phyloP scores from a whole-genome alignment of 768 basidiomycete species.

The Podaxis sp. region DNA sequence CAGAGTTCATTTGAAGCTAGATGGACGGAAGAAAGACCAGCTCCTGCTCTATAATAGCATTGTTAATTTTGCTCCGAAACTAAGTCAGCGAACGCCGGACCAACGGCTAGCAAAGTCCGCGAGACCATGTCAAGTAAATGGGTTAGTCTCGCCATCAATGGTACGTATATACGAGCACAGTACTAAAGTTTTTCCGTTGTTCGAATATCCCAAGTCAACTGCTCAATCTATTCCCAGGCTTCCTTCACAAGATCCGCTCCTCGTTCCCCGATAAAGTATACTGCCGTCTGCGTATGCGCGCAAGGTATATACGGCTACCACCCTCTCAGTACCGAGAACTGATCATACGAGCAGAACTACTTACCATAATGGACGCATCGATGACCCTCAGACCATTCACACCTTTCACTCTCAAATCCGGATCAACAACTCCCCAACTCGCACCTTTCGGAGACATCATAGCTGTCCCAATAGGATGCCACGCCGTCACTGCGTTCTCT shows the following conservation, averaged over 20 bases:
- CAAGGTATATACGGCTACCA: slow-evolving; percentile 8
- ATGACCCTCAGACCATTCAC: slow-evolving; percentile 34
- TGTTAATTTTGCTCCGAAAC: too few relatives aligned
- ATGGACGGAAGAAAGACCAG: background rate
- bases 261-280: slow-evolving; percentile 7
- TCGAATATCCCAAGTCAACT: too few relatives aligned
- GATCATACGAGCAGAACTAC: slow-evolving; percentile 1
- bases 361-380: slow-evolving; percentile 36
- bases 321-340: background rate
- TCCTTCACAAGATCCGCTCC: slow-evolving; percentile 9
- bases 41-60: too few relatives aligned
- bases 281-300: slow-evolving; percentile 9
- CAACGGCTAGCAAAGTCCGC: too few relatives aligned
- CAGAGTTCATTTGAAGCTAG: background rate
- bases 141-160: too few relatives aligned
- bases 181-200: too few relatives aligned
- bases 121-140: too few relatives aligned
- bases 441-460: slow-evolving; percentile 29
- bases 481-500: slow-evolving; percentile 20
- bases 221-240: background rate
- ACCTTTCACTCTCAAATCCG: slow-evolving; percentile 36
- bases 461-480: slow-evolving; percentile 33
- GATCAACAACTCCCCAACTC: slow-evolving; percentile 33
- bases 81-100: too few relatives aligned
- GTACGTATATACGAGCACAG: too few relatives aligned